These are phyloP conservation scores for Colletotrichum neosansevieriae DNA, from an alignment of 2,329 filamentous ascomycete species.

Conservation along the genomic window DNA sequence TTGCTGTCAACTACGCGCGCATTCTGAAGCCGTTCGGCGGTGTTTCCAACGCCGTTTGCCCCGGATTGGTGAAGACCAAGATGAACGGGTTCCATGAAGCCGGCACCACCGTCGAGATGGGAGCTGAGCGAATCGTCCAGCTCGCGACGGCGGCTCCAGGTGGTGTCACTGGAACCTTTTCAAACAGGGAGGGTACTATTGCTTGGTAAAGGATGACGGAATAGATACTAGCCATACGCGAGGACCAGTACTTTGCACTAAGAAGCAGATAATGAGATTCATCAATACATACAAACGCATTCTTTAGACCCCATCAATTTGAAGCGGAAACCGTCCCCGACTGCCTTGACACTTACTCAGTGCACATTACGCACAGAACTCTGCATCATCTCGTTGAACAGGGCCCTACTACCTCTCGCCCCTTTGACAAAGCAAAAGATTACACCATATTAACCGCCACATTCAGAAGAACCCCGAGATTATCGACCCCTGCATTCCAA, in stretches of 20 bases:
- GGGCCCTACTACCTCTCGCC: too few species aligned
- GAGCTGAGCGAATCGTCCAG: slow-evolving; percentile 47
- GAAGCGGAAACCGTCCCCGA: too few species aligned
- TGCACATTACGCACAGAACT: too few species aligned
- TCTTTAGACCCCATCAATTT: too few species aligned
- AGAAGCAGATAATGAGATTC: too few species aligned
- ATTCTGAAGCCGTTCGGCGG: slow-evolving; percentile 47
- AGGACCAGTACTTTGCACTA: too few species aligned
- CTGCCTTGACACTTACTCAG: too few species aligned
- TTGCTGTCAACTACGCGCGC: slow-evolving; percentile 50
- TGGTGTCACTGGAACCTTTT: slow-evolving; percentile 48
- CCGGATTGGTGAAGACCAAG: slow-evolving; percentile 51
- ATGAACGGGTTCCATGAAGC: slow-evolving; percentile 42
- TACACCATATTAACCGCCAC: slow-evolving; percentile 12
- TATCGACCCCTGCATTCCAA: slow-evolving; percentile 36
- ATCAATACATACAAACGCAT: too few species aligned
- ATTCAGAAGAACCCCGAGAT: slow-evolving; percentile 31
- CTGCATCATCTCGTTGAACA: too few species aligned
- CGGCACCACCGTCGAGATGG: slow-evolving; percentile 44
- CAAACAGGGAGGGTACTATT: slow-evolving; percentile 43
- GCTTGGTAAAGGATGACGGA: slow-evolving; percentile 36
- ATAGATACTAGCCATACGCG: too few species aligned
- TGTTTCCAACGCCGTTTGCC: slow-evolving; percentile 52
- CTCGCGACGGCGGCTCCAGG: slow-evolving; percentile 47
- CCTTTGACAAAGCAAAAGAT: background rate